These are phyloP conservation scores for Mikania micrantha DNA, from an alignment of 129 eudicot genomes.

Conservation along the genomic window DNA sequence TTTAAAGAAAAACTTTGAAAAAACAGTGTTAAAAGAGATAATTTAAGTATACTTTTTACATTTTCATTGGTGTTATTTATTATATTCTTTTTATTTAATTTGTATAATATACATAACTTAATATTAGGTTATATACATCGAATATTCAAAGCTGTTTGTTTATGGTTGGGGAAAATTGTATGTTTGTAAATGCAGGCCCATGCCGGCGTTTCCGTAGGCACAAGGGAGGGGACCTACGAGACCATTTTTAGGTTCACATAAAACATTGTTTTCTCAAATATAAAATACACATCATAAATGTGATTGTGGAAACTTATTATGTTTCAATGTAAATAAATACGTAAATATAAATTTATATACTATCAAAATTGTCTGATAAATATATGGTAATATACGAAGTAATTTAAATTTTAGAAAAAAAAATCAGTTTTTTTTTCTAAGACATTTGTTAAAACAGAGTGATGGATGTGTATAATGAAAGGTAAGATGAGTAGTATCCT, in stretches of 20 bases:
- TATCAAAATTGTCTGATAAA: background rate
- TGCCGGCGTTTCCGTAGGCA: constrained; percentile 26
- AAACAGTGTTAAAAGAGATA: no score
- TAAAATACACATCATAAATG: background rate
- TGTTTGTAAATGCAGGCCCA: constrained; percentile 29
- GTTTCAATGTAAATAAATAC: no score
- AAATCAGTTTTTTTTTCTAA: background rate
- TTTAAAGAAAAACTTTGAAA: no score
- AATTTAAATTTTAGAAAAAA: background rate
- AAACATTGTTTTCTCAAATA: background rate
- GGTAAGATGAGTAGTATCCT: constrained; percentile 1
- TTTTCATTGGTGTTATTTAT: no score
- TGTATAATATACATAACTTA: no score
- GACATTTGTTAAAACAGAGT: background rate
- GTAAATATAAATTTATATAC: no score
- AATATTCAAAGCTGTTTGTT: no score
- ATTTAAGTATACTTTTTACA: no score
- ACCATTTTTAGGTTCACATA: background rate
- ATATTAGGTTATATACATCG: no score
- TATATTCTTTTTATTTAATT: no score
- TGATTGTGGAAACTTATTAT: background rate
- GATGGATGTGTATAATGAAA: constrained; percentile 1
- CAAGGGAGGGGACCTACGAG: background rate
- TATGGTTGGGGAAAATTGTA: background rate
- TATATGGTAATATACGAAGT: no score